These are phyloP conservation scores for Penicillium daleae DNA, from an alignment of 495 filamentous ascomycete genomes.

Conservation along the genomic window DNA sequence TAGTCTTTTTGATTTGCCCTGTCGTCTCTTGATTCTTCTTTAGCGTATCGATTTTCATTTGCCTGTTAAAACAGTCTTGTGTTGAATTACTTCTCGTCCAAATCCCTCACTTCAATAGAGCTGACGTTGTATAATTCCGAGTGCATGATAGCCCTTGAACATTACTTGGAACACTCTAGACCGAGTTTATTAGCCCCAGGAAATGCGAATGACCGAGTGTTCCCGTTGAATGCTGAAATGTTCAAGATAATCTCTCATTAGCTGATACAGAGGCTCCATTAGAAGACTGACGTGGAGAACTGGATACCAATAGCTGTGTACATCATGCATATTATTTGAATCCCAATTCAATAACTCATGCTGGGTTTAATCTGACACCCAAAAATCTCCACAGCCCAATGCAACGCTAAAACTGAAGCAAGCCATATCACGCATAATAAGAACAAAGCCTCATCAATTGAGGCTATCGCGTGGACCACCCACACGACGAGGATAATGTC, in stretches of 20 bases:
- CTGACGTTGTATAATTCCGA: background rate
- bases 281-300: background rate
- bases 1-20: background rate
- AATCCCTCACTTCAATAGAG: background rate
- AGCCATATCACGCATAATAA: background rate
- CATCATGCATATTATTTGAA: too few relatives aligned
- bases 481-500: slow-evolving; percentile 41
- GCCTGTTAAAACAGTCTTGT: background rate
- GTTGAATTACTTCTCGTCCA: background rate
- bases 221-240: background rate
- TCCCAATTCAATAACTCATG: background rate
- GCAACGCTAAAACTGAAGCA: background rate
- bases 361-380: background rate
- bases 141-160: too few relatives aligned
- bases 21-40: too few relatives aligned
- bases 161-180: too few relatives aligned
- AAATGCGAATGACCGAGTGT: background rate
- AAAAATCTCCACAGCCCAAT: slow-evolving; percentile 1
- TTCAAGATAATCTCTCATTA: background rate
- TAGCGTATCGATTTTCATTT: too few relatives aligned
- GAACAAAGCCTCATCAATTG: slow-evolving; percentile 22
- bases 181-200: too few relatives aligned
- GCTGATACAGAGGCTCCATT: background rate
- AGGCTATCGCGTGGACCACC: slow-evolving; percentile 49
- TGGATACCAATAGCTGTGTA: too few relatives aligned